phyloP scores from a whole-genome alignment of 2,329 filamentous ascomycete genomes.

The Anisogramma anomala region DNA sequence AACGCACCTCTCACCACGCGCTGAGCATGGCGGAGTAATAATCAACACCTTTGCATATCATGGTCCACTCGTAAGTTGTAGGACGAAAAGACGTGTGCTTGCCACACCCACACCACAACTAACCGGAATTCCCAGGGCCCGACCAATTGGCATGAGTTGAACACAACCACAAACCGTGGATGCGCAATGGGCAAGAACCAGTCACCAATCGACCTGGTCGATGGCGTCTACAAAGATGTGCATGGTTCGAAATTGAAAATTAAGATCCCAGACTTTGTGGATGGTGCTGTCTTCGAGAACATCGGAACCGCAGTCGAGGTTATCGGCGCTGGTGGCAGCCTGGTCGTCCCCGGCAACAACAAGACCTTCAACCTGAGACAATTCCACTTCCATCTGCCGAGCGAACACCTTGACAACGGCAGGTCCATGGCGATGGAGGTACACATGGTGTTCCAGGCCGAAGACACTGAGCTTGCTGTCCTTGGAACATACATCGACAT shows the following conservation, averaged over 20 bases:
- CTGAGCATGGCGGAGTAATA: constrained; percentile 22
- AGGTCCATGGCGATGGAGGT: constrained; percentile 40
- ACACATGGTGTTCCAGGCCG: constrained; percentile 48
- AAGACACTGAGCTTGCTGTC: constrained; percentile 29
- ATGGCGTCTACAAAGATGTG: constrained; percentile 24
- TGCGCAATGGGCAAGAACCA: constrained; percentile 43
- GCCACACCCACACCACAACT: no score
- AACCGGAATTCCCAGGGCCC: constrained; percentile 21
- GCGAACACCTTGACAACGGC: constrained; percentile 35
- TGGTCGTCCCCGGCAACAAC: constrained; percentile 3
- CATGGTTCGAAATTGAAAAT: constrained; percentile 24
- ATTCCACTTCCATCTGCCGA: constrained; percentile 40
- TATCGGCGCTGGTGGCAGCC: constrained; percentile 31
- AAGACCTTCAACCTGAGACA: constrained; percentile 29
- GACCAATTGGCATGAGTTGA: constrained; percentile 24
- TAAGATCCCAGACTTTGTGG: constrained; percentile 30
- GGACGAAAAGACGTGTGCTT: background rate
- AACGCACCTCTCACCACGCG: constrained; percentile 19
- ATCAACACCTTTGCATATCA: constrained; percentile 25
- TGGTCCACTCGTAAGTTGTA: constrained; percentile 23
- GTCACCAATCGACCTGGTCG: constrained; percentile 45
- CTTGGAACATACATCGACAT: constrained; percentile 33
- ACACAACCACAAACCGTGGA: constrained; percentile 29
- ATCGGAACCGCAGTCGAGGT: constrained; percentile 47
- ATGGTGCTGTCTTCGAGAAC: constrained; percentile 42